Conservation (phyloP, 805 yeast species). For the Cyberlindnera suaveolens region DNA sequence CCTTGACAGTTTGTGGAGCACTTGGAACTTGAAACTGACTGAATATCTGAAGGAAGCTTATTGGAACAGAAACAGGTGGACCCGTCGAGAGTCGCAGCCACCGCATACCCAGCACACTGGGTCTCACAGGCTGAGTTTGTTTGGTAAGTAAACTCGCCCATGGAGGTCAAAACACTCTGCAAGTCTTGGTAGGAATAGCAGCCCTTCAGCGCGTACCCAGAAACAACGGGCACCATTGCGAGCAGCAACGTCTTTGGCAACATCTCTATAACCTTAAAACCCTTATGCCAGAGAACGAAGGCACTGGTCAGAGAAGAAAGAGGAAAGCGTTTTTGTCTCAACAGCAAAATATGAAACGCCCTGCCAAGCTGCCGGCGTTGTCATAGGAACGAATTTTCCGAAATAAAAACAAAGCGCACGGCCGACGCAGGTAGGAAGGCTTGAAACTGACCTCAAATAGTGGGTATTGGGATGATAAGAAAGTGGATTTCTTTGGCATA, state of each 20-base stretch:
- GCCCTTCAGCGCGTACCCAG: conserved; percentile 20
- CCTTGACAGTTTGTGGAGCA: conserved; percentile 53
- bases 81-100: conserved; percentile 50
- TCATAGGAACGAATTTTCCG: too few species aligned
- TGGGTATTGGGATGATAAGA: too few species aligned
- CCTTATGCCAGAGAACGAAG: too few species aligned
- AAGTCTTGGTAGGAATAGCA: conserved; percentile 29
- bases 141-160: conserved; percentile 51
- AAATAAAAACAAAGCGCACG: too few species aligned
- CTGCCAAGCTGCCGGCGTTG: too few species aligned
- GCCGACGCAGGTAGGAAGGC: too few species aligned
- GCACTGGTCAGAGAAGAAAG: too few species aligned
- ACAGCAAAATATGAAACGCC: too few species aligned
- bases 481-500: too few species aligned
- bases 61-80: conserved; percentile 64
- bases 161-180: conserved; percentile 21
- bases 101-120: conserved; percentile 41
- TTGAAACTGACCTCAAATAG: too few species aligned
- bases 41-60: conserved; percentile 29
- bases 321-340: too few species aligned
- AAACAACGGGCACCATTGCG: conserved; percentile 1
- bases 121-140: conserved; percentile 50
- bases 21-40: conserved; percentile 22
- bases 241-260: conserved; percentile 1
- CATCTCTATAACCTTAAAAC: conserved; percentile 1